Conservation (phyloP, 164 flowering plant genomes). For the Amborella trichopoda region DNA sequence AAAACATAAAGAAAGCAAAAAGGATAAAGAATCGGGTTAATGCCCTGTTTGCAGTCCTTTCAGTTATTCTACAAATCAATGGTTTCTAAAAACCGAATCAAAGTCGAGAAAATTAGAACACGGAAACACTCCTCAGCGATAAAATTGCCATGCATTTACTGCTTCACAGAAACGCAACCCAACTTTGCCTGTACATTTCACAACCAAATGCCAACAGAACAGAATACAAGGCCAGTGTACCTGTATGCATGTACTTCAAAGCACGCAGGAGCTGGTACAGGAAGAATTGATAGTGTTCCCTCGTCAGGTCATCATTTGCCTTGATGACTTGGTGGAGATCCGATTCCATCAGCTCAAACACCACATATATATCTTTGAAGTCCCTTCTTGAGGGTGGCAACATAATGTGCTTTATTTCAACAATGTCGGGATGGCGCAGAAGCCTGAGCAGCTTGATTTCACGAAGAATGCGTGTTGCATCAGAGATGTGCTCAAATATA, state of each 20-base stretch:
- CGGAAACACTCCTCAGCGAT: constrained; percentile 5
- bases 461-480: constrained; percentile 85
- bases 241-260: constrained; percentile 83
- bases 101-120: constrained; percentile 1
- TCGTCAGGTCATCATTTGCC: constrained; percentile 83
- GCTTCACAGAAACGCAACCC: too few relatives aligned
- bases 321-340: constrained; percentile 92
- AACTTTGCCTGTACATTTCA: too few relatives aligned
- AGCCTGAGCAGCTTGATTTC: constrained; percentile 90
- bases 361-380: constrained; percentile 82
- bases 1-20: too few relatives aligned
- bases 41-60: too few relatives aligned
- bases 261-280: constrained; percentile 88
- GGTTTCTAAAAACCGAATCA: constrained; percentile 7
- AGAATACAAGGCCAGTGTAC: constrained; percentile 16
- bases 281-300: constrained; percentile 85
- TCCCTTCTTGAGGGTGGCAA: constrained; percentile 81
- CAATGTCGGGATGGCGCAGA: constrained; percentile 85
- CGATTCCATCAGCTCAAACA: constrained; percentile 95
- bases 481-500: constrained; percentile 20
- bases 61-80: too few relatives aligned
- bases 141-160: too few relatives aligned
- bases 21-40: too few relatives aligned
- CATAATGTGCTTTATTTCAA: constrained; percentile 89
- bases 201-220: too few relatives aligned